Conservation (phyloP, 495 filamentous ascomycete genomes). For the Rusavskia elegans region DNA sequence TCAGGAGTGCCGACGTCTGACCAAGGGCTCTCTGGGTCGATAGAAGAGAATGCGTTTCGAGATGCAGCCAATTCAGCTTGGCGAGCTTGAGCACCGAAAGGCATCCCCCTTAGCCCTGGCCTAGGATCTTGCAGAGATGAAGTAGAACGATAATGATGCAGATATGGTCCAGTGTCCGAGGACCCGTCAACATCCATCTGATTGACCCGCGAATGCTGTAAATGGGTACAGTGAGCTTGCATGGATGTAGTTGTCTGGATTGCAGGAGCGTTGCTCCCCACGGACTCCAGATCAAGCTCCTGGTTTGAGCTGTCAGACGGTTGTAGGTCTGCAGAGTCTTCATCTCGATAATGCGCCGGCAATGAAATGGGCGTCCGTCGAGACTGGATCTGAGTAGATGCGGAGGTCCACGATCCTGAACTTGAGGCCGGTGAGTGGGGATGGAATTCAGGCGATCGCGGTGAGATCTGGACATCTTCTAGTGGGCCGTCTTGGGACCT, state of each 20-base stretch:
- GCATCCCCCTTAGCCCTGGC: not conserved
- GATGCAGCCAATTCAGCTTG: not conserved
- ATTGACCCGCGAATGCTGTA: not conserved
- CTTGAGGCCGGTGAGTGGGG: not conserved
- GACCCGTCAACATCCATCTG: slow-evolving; percentile 5
- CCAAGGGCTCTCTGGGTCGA: not conserved
- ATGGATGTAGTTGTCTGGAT: not conserved
- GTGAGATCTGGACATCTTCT: not conserved
- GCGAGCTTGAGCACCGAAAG: not conserved
- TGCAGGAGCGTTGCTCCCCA: not conserved
- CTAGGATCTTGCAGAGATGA: not conserved
- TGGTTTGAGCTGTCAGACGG: not conserved
- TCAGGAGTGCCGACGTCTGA: not conserved
- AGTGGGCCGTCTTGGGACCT: not conserved
- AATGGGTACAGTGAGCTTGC: not conserved
- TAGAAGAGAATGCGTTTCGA: not conserved
- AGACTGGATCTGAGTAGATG: not conserved
- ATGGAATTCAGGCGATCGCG: not conserved
- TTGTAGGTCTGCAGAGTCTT: not conserved
- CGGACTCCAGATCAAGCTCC: not conserved
- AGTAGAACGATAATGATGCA: not conserved
- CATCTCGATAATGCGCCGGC: not conserved
- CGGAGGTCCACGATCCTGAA: not conserved
- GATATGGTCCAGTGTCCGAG: not conserved
- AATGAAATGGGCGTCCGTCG: not conserved